Base-by-base conservation (phyloP, 228 moss, liverwort and hornwort genomes). In the Sphagnum fallax region DNA sequence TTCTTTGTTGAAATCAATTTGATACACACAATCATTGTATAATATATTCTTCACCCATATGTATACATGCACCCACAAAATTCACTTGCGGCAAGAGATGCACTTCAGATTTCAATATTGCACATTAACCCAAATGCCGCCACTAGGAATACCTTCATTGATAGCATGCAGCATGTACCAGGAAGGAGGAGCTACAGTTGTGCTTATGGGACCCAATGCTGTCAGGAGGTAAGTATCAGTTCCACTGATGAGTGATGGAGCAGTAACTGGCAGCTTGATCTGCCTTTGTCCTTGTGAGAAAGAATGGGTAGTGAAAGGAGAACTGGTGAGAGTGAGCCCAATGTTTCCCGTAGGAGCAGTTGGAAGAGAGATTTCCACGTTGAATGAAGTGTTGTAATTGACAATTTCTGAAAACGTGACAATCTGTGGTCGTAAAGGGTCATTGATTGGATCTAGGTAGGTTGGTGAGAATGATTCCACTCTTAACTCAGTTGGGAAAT, bases 111-210 rank as follows among this genome's bases (percentile, higher is more conserved):
- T 32, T 32, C 3, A 32, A 32, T 32, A 32, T 32, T 75, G 76
- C 5, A 87, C 70, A 75, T 74, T 76, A 48, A 83, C 76, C 87
- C 87, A 87, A 10, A 87, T 12, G 32, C 80, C 83, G 5, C n/a
- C 70, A 52, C 87, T 76, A 0, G 87, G 83, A 14, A 83, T 83
- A 2, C 75, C 78, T 32, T 71, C 71, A 60, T 87, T 78, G 12
- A 87, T 47, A 12, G 83, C 87, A 16, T 83, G 83, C 18, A 87
- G 57, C 83, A 87, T 87, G 53, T 87, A 87, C 83, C 83, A 87
- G 5, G 83, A 87, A 5, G 80, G 0, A 0, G 87, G 87, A 4
- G 87, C 83, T n/a, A 80, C 78, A 18, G 78, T 87, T 0, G 83
- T 0, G n/a, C 6, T 78, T 7, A 76, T 6, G 0, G 87, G 87